Percentiles rank a stretch among this genome's conserved stretches.
phyloP scores from a whole-genome alignment of 345 rosid genomes.

The Salix brachista region DNA sequence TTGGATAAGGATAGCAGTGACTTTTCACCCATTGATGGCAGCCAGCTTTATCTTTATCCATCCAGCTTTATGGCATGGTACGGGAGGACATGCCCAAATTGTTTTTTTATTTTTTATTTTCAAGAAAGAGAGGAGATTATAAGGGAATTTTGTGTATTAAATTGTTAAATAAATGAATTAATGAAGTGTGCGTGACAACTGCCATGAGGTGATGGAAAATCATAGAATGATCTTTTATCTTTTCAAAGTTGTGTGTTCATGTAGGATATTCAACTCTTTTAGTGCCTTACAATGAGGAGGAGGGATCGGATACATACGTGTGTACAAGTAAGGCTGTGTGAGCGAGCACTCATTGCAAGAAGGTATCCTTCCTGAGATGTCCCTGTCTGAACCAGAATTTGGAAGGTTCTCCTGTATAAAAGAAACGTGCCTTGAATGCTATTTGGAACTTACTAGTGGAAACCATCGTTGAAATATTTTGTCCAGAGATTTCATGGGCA shows the following conservation, averaged over 20 bases:
- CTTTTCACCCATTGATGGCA: neutral
- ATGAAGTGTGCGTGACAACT: conserved; percentile 16
- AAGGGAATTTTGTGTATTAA: too few relatives aligned
- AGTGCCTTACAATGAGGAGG: too few relatives aligned
- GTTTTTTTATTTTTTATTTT: too few relatives aligned
- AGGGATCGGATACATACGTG: neutral
- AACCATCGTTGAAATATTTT: too few relatives aligned
- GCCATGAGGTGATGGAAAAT: neutral
- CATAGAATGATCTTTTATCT: neutral
- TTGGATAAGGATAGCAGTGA: conserved; percentile 2
- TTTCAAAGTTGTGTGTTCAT: neutral
- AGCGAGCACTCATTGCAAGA: neutral
- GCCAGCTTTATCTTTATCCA: neutral
- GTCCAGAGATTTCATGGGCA: too few relatives aligned
- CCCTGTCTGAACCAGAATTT: neutral
- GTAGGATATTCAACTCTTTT: conserved; percentile 2
- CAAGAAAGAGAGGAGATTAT: too few relatives aligned
- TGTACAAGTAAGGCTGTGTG: neutral
- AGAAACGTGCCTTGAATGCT: neutral
- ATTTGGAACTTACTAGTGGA: too few relatives aligned
- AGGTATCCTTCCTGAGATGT: neutral
- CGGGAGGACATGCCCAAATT: neutral
- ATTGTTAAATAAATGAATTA: too few relatives aligned
- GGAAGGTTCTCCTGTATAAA: neutral
- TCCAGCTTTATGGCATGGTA: neutral